Evolutionary conservation across 164 flowering plant genomes (phyloP).

Genomic region (Sextonia rubra): DNA sequence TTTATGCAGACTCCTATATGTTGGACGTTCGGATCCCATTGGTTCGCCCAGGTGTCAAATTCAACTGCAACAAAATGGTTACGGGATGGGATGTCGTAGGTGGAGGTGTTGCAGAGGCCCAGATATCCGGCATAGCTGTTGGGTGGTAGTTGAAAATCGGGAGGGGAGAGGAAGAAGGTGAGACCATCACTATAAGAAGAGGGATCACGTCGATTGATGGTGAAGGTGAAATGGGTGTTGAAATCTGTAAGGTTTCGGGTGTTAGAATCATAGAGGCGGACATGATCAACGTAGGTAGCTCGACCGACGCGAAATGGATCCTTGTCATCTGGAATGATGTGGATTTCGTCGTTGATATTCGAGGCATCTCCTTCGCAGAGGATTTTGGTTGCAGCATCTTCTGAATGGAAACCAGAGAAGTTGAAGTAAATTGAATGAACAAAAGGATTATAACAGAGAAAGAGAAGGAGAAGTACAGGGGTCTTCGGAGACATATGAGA

Average conservation of each 20-base stretch:
- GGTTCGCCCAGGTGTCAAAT: slow-evolving; percentile 28
- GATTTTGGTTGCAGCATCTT: background rate
- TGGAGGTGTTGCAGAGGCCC: slow-evolving; percentile 29
- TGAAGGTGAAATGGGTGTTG: slow-evolving; percentile 40
- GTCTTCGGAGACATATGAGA: no score
- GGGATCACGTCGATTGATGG: slow-evolving; percentile 8
- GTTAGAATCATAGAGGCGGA: slow-evolving; percentile 35
- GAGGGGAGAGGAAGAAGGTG: slow-evolving; percentile 46
- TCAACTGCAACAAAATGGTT: slow-evolving; percentile 33
- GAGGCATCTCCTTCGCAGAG: slow-evolving; percentile 12
- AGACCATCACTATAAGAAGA: slow-evolving; percentile 33
- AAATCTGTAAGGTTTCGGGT: slow-evolving; percentile 34
- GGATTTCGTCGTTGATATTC: slow-evolving; percentile 7
- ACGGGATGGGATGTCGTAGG: background rate
- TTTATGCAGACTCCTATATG: slow-evolving; percentile 43
- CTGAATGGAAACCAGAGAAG: slow-evolving; percentile 17
- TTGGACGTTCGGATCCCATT: slow-evolving; percentile 23
- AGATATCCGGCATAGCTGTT: slow-evolving; percentile 32
- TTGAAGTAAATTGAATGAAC: slow-evolving; percentile 18
- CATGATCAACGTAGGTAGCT: slow-evolving; percentile 20
- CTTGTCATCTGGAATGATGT: background rate
- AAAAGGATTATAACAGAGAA: background rate
- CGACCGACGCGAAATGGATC: slow-evolving; percentile 19
- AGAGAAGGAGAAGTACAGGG: no score
- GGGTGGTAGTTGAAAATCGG: slow-evolving; percentile 19